Evolutionary conservation across 2,329 filamentous ascomycete genomes (phyloP).

Genomic region (Alternaria gansuensis): DNA sequence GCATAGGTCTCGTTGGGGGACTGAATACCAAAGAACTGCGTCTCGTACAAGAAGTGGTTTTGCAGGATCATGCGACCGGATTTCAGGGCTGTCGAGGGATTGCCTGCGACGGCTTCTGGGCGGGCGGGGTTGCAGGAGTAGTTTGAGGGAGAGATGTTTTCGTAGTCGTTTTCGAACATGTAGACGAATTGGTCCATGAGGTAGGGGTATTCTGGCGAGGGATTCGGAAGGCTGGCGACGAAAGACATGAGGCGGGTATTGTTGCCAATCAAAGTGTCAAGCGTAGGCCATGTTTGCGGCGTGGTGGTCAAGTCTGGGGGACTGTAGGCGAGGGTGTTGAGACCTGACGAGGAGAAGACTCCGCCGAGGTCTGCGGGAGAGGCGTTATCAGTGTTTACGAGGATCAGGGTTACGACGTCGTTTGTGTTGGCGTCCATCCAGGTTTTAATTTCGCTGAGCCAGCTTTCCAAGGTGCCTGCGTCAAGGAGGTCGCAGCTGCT

Average conservation of each 20-base stretch:
- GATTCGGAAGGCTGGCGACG: conserved; percentile 61
- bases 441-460: conserved; percentile 69
- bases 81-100: conserved; percentile 61
- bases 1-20: conserved; percentile 60
- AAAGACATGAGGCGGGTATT: conserved; percentile 74
- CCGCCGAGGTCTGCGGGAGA: conserved; percentile 64
- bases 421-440: conserved; percentile 76
- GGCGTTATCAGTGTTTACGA: conserved; percentile 74
- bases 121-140: conserved; percentile 79
- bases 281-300: conserved; percentile 71
- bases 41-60: conserved; percentile 81
- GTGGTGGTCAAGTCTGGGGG: conserved; percentile 57
- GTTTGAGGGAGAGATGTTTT: conserved; percentile 67
- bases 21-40: conserved; percentile 54
- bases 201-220: conserved; percentile 60
- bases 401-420: conserved; percentile 77
- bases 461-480: conserved; percentile 70
- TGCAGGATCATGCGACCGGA: conserved; percentile 73
- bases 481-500: conserved; percentile 72
- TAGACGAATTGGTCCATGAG: conserved; percentile 70
- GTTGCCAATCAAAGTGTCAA: conserved; percentile 72
- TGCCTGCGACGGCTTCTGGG: conserved; percentile 61
- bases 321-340: conserved; percentile 67
- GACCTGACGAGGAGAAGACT: conserved; percentile 59
- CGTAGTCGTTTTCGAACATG: conserved; percentile 77